Base-by-base conservation (phyloP, 371 early-diverging fungal species). In the Smittium mucronatum region DNA sequence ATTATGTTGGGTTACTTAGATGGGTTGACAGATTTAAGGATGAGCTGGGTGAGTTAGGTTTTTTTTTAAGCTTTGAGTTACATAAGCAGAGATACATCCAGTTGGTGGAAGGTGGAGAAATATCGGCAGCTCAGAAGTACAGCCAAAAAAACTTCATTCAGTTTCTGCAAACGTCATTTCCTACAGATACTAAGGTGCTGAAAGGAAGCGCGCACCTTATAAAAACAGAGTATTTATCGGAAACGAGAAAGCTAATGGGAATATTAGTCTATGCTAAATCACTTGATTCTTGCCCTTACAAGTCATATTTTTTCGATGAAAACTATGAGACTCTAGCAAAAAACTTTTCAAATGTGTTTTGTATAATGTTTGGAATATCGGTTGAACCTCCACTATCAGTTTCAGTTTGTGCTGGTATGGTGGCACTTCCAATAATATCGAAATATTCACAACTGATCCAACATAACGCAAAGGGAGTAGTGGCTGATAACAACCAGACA, bases 401-500 rank as follows among this genome's bases (percentile, higher is more conserved):
- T 17, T 84, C 88, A 73, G 85, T 91, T 2, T 85, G 82, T 25
- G 93, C 94, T 0, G 97, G 98, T 29, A 89, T 91, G 0, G 84
- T 85, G 16, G 94, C 97, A 0, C 81, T 96, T 67, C 97, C 98
- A 0, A 85, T 86, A 0, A 92, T 98, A 57, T 83, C 90, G 76
- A 96, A 96, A 74, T 84, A 95, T 81, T 83, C 89, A 33, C 83
- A 82, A 2, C 84, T 97, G 67, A 63, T 63, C 26, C 63, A 34
- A 15, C 21, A 58, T 30, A 68, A 68, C n/a, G 17, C n/a, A 61
- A n/a, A n/a, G n/a, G n/a, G n/a, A n/a, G n/a, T n/a, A n/a, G n/a
- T n/a, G n/a, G n/a, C n/a, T n/a, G n/a, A n/a, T n/a, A n/a, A n/a
- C n/a, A n/a, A n/a, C n/a, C n/a, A n/a, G n/a, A n/a, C n/a, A n/a